Conservation (phyloP, 805 yeast species). For the Pichia heedii region DNA sequence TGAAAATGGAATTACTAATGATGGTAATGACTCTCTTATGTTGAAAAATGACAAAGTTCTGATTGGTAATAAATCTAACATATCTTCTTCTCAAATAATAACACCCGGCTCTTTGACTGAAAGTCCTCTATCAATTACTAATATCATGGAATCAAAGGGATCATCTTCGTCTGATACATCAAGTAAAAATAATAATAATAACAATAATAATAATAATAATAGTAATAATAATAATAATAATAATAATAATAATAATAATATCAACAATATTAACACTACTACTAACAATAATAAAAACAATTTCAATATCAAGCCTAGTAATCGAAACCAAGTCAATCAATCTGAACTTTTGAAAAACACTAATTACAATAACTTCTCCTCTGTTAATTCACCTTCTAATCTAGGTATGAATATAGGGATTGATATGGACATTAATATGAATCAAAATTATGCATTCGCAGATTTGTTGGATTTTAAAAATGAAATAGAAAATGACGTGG, state of each 20-base stretch:
- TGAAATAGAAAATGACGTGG: constrained; percentile 16
- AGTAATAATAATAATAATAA: neutral
- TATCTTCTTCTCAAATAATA: too few species aligned
- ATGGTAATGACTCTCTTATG: too few species aligned
- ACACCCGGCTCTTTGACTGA: too few species aligned
- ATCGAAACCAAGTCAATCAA: too few species aligned
- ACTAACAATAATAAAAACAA: constrained; percentile 12
- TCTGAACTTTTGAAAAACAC: too few species aligned
- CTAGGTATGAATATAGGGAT: neutral
- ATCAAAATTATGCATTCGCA: constrained; percentile 22
- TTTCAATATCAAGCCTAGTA: too few species aligned
- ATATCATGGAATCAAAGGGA: too few species aligned
- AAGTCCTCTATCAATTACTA: too few species aligned
- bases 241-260: constrained; percentile 1
- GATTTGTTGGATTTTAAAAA: constrained; percentile 20
- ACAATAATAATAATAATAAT: constrained; percentile 1
- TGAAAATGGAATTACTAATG: too few species aligned
- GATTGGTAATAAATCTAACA: too few species aligned
- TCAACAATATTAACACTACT: neutral
- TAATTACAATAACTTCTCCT: neutral
- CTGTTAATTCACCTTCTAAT: neutral
- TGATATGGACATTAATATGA: constrained; percentile 6
- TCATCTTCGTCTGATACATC: neutral
- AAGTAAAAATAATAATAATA: neutral
- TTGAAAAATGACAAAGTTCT: too few species aligned